Evolutionary conservation across 2,329 filamentous ascomycete species (phyloP).

Genomic region (Neurospora sp.): DNA sequence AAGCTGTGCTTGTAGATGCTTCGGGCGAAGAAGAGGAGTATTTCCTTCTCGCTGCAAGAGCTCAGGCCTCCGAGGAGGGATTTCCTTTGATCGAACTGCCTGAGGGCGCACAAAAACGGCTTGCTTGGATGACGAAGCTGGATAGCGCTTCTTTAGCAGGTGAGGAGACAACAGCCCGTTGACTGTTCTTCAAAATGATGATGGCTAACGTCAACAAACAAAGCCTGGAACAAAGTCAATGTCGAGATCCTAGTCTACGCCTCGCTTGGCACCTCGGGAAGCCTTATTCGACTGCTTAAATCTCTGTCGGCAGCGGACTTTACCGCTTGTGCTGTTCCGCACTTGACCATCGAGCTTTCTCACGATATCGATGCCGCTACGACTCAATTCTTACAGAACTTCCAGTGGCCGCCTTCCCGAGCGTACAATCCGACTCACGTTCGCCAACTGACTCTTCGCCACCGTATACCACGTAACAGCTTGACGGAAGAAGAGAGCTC

Average conservation of each 20-base stretch:
- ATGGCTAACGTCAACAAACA: slow-evolving; percentile 14
- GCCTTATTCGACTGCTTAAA: slow-evolving; percentile 63
- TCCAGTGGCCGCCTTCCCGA: slow-evolving; percentile 54
- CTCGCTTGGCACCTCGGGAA: slow-evolving; percentile 58
- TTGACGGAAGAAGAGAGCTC: slow-evolving; percentile 61
- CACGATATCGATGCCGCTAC: slow-evolving; percentile 56
- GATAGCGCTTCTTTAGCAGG: slow-evolving; percentile 61
- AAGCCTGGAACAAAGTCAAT: slow-evolving; percentile 66
- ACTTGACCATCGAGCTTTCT: slow-evolving; percentile 78
- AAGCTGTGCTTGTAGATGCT: slow-evolving; percentile 64
- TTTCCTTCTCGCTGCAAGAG: slow-evolving; percentile 51
- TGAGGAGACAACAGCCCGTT: slow-evolving; percentile 25
- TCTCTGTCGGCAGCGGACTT: slow-evolving; percentile 72
- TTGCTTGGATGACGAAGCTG: slow-evolving; percentile 70
- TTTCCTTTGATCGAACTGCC: slow-evolving; percentile 70
- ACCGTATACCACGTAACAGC: slow-evolving; percentile 54
- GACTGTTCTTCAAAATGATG: background rate
- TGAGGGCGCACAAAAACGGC: slow-evolving; percentile 45
- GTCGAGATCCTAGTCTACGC: slow-evolving; percentile 82
- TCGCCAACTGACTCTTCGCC: slow-evolving; percentile 59
- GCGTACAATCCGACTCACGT: slow-evolving; percentile 29
- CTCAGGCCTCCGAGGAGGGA: slow-evolving; percentile 39
- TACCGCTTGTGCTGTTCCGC: slow-evolving; percentile 55
- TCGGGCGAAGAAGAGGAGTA: slow-evolving; percentile 56
- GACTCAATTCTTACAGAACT: slow-evolving; percentile 49